Conservation (phyloP, 1,284 basidiomycete genomes). For the Coniferiporia sulphurascens region DNA sequence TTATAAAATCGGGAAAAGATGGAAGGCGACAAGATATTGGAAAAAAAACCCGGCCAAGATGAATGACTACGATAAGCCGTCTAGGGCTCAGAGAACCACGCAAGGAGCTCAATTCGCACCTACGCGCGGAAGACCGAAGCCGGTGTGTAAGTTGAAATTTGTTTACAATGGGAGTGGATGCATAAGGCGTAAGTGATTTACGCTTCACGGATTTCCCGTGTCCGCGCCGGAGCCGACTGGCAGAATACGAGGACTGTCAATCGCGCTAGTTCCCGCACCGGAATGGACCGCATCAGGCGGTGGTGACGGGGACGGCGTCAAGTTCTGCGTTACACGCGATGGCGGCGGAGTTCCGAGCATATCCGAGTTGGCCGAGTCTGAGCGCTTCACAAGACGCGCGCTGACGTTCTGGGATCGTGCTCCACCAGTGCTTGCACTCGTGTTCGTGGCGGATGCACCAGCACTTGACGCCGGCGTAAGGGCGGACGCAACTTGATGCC, state of each 20-base stretch:
- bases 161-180: too few relatives aligned
- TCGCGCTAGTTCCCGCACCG: neutral
- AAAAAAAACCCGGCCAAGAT: too few relatives aligned
- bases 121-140: too few relatives aligned
- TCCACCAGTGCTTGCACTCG: neutral
- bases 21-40: too few relatives aligned
- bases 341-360: neutral
- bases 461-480: neutral
- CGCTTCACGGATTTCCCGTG: neutral
- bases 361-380: conserved; percentile 5
- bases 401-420: neutral
- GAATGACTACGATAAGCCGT: too few relatives aligned
- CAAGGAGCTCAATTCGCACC: too few relatives aligned
- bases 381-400: conserved; percentile 2
- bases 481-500: neutral
- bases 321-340: neutral
- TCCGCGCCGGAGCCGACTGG: neutral
- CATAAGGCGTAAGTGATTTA: too few relatives aligned
- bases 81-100: too few relatives aligned
- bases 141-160: too few relatives aligned
- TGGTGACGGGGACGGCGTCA: conserved; percentile 4
- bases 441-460: neutral
- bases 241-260: neutral
- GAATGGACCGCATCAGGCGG: neutral
- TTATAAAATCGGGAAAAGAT: too few relatives aligned